Conservation (phyloP, 192 early-diverging fungal species). For the Coemansia sp. region DNA sequence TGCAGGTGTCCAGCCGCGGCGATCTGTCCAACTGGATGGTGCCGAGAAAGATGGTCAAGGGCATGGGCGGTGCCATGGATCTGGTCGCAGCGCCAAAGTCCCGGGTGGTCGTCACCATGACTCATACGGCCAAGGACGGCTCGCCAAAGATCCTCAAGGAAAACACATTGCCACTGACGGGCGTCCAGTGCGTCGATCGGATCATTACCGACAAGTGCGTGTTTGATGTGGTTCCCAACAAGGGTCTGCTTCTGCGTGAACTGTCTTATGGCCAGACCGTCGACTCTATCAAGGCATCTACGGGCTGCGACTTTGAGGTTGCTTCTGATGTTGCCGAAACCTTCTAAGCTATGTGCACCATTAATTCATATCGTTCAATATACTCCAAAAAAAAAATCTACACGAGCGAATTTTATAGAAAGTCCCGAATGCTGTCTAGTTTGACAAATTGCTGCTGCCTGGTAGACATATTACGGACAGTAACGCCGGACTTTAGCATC, state of each 20-base stretch:
- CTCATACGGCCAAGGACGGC: conserved; percentile 61
- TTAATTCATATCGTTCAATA: no score
- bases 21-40: conserved; percentile 86
- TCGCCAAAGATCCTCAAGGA: conserved; percentile 70
- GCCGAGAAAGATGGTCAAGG: conserved; percentile 83
- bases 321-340: conserved; percentile 49
- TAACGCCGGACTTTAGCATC: conserved; percentile 1
- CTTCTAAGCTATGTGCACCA: conserved; percentile 13
- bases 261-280: conserved; percentile 59
- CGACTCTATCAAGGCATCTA: conserved; percentile 64
- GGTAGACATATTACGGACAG: no score
- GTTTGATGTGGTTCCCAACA: conserved; percentile 62
- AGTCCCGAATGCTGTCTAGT: no score
- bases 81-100: conserved; percentile 66
- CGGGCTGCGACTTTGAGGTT: conserved; percentile 63
- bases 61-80: conserved; percentile 83
- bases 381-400: no score
- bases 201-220: conserved; percentile 73
- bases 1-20: conserved; percentile 73
- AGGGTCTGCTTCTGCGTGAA: conserved; percentile 63
- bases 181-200: conserved; percentile 61
- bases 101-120: conserved; percentile 76
- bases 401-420: no score
- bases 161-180: conserved; percentile 73
- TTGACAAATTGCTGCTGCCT: no score